Base-by-base conservation (phyloP, 345 rosid genomes). In the Brassica carinata region DNA sequence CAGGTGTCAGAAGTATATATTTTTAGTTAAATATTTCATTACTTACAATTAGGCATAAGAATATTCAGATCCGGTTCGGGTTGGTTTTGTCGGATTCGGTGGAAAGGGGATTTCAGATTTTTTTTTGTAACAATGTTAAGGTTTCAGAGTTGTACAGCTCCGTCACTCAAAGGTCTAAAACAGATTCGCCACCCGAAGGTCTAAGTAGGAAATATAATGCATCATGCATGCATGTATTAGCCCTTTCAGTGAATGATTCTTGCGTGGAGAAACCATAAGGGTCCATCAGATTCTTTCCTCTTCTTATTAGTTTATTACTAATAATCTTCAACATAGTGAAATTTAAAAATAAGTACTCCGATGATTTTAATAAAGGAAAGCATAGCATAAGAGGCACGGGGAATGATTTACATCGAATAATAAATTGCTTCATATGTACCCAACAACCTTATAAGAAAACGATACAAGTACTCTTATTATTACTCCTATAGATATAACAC, bases 231-330 rank as follows among this genome's bases (percentile, higher is more conserved):
- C 81, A 81, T 67, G 80, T 81, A 76, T 34, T 71, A 57, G 69
- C 57, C 48, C 40, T 70, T 76, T 65, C 57, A 64, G 82, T 86
- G 79, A 83, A 88, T 90, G 85, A 88, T 87, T 80, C 73, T 82
- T 87, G 88, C 89, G 85, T 85, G 86, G 72, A 85, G 81, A 75
- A 82, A 72, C 83, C 73, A 77, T 15, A 4, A 57, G 83, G 76
- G 76, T 76, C 82, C 81, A 64, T 77, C 5, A 67, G 43, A 34
- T 78, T 45, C 33, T 40, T 15, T 78, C 40, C 11, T 68, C 75
- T 43, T 36, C 65, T 36, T 29, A 6, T 38, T 58, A 0, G 17
- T 78, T 17, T 55, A 15, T 57, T 78, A 7, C 10, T 69, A 1
- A n/a, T 19, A 30, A 62, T 61, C 64, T 15, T 59, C 14, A 58